Evolutionary conservation across 2,329 filamentous ascomycete genomes (phyloP), one percentile per base, ranked within the genome.

Genomic region (Cladophialophora exuberans): DNA sequence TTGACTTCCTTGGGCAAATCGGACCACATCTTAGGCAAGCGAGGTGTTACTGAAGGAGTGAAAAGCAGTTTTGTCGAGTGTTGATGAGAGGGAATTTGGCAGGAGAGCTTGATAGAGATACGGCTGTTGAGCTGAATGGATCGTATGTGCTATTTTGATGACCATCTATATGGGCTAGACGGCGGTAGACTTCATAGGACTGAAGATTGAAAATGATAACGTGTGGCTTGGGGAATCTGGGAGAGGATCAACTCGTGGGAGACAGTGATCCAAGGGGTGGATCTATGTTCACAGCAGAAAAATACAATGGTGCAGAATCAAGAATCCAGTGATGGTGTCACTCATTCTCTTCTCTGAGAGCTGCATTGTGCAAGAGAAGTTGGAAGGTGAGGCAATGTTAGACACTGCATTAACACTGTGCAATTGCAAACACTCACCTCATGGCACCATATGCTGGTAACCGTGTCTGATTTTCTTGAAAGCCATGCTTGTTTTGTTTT

Each of bases 1-100:
- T 51, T 51, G 47, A 51, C 35, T 38, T 51, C 47, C 15, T 15
- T 22, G 26, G 47, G 38, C 28, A 51, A 25, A 11, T 18, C 3
- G 17, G 20, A 39, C 47, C 47, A 51, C 1, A 1, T 6, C 25
- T 45, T 36, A n/a, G n/a, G n/a, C 35, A 11, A 9, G 15, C 7
- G 13, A 30, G 26, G n/a, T 17, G 13, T 15, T 18, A 17, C 31
- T 31, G n/a, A 11, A 4, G 42, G n/a, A 10, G 42, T n/a, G 2
- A n/a, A 30, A 31, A 13, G 5, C 2, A n/a, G n/a, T n/a, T n/a
- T n/a, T n/a, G 17, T 3, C 20, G 25, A 45, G 13, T 13, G 20
- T 10, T 23, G 1, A 28, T 10, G 11, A 18, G 25, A 10, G 42
- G 42, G 17, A 17, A 7, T n/a, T n/a, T n/a, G n/a, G n/a, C n/a